Evolutionary conservation across 768 basidiomycete species (phyloP), one percentile per base, ranked within the genome.

Genomic region (Mrakia blollopis): DNA sequence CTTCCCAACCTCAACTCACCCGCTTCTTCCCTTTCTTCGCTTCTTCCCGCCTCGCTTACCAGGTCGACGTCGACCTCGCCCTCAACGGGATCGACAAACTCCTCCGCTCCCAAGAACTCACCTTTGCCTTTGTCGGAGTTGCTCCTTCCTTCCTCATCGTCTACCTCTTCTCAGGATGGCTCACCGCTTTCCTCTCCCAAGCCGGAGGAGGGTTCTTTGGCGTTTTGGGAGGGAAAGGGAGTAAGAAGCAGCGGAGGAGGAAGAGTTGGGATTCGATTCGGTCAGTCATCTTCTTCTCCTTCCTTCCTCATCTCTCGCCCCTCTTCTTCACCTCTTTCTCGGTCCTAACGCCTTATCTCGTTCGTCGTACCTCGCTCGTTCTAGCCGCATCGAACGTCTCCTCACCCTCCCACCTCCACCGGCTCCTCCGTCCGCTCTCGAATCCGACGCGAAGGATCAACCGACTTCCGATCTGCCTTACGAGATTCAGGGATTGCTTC

Each of bases 81-180:
- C 86, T 98, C 60, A 86, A 89, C 13, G 95, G 95, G 9, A 94
- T 98, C 79, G 96, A 98, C 83, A 93, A 91, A 81, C 86, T 98
- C 74, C 89, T 98, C 79, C 93, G 91, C 80, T 95, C 93, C 1
- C 94, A 97, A 84, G 93, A 96, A 82, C 86, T 97, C 62, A 97
- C 94, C 1, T 99, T 99, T 80, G 96, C 92, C 8, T 98, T 98
- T 81, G 94, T 98, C 78, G 95, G 95, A 79, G 91, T 98, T 23
- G 94, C 96, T 0, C 96, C 96, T 13, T 90, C 91, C 0, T 84
- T 98, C 69, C 88, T 90, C 6, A 85, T 98, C 47, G 87, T 94
- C 4, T 95, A 94, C 80, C 85, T 90, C 1, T 76, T 87, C 3
- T 86, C 87, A 23, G 88, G 88, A 13, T 89, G 87, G 82, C 41